Base-by-base conservation (phyloP, 208 protist genomes). In the Leishmania arabica region DNA sequence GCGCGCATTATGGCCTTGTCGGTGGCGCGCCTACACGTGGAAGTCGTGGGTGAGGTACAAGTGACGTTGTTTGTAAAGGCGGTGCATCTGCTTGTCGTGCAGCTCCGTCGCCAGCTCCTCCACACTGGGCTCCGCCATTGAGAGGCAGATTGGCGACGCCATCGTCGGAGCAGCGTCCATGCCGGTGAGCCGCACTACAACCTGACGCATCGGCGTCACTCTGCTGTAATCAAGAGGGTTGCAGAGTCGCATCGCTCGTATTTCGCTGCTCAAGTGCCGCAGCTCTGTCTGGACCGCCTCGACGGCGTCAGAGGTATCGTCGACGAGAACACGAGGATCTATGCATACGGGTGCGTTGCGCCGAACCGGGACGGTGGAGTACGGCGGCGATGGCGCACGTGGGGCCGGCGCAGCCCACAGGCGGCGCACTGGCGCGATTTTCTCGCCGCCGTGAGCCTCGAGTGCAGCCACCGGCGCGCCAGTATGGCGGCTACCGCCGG, bases 261-360 rank as follows among this genome's bases (percentile, higher is more conserved):
- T 56, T 13, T 71, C 79, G 8, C 53, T 37, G 58, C 71, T 21
- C n/a, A 66, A 49, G 27, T 34, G 71, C 40, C 64, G 53, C 31
- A 73, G 17, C 77, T 70, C 72, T 37, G 54, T 47, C 75, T 53
- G 76, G 72, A 71, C 68, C 40, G 58, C 11, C 51, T 84, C 66
- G 47, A 78, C 69, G 1, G 72, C 76, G n/a, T 37, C 79, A 27
- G 9, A 19, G 24, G 17, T 17, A 49, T 2, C 19, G 42, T 86
- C 86, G 69, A 79, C 70, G 62, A 86, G 78, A 4, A 84, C 27
- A 9, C 53, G 69, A 3, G 86, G 84, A 27, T 86, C 77, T 42
- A 88, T 84, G n/a, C 75, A 75, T 15, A 90, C 85, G 1, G 83
- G 78, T 31, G 58, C 64, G 72, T 84, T 86, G 54, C 83, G 86